Percentiles rank a stretch among this genome's conserved stretches.
Conservation (phyloP, 1,284 basidiomycete genomes). For the Ustilago shanxiensis region DNA sequence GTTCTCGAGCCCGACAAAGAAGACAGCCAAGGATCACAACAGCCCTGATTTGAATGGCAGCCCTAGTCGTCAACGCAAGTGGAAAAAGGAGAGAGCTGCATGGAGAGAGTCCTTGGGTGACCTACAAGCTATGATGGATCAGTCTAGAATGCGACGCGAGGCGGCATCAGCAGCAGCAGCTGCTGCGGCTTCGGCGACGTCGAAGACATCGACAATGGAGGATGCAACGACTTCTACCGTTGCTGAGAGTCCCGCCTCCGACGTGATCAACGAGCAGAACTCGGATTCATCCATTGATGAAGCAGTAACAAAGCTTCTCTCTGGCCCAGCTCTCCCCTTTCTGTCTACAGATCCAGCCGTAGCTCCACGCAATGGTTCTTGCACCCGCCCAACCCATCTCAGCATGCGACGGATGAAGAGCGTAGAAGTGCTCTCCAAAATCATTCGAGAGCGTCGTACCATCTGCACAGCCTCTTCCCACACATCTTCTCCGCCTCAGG, state of each 20-base stretch:
- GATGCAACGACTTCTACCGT: background rate
- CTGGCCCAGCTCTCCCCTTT: slow-evolving; percentile 40
- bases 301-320: slow-evolving; percentile 29
- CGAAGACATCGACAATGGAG: background rate
- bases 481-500: background rate
- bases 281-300: slow-evolving; percentile 11
- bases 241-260: background rate
- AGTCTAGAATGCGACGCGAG: slow-evolving; percentile 27
- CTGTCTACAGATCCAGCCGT: slow-evolving; percentile 49
- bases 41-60: background rate
- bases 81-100: slow-evolving; percentile 41
- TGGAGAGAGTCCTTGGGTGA: slow-evolving; percentile 47
- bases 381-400: slow-evolving; percentile 38
- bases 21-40: background rate
- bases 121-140: slow-evolving; percentile 46
- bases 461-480: background rate
- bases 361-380: slow-evolving; percentile 42
- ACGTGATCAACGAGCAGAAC: background rate
- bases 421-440: slow-evolving; percentile 51
- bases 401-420: slow-evolving; percentile 50
- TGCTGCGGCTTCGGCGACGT: background rate
- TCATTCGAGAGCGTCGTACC: slow-evolving; percentile 36
- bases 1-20: slow-evolving; percentile 45
- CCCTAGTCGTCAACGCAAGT: slow-evolving; percentile 35
- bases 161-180: slow-evolving; percentile 12